A percentile compares a stretch with the other conserved stretches of the same genome.
phyloP scores from a whole-genome alignment of 208 protist species.

The Crithidia sp. region DNA sequence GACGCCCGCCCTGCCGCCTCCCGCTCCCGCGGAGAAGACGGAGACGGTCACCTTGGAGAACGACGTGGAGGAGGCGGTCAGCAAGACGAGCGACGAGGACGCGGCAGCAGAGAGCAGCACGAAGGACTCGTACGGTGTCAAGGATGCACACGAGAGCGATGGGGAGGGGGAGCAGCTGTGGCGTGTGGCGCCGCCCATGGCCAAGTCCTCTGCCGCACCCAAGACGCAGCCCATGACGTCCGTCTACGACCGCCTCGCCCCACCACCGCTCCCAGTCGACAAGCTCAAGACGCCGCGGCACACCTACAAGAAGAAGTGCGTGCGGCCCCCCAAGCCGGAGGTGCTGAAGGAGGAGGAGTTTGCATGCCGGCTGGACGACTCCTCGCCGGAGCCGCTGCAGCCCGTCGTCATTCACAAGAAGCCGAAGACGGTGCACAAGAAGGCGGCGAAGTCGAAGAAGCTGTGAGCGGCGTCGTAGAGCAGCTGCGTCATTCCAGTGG shows the following conservation, averaged over 20 bases:
- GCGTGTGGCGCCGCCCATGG: slow-evolving; percentile 6
- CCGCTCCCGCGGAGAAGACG: not conserved
- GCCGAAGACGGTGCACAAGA: slow-evolving; percentile 6
- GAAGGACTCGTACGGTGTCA: too few species aligned
- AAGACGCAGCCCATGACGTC: not conserved
- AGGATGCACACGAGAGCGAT: not conserved
- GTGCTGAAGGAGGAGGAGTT: slow-evolving; percentile 28
- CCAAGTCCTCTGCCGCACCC: slow-evolving; percentile 1
- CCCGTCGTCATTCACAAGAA: slow-evolving; percentile 17
- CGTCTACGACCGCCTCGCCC: slow-evolving; percentile 23
- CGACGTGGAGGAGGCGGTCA: not conserved
- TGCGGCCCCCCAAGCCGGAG: slow-evolving; percentile 20
- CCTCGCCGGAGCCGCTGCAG: slow-evolving; percentile 15
- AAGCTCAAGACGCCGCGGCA: slow-evolving; percentile 11
- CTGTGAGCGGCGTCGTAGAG: not conserved
- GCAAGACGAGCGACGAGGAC: not conserved
- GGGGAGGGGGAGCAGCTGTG: slow-evolving; percentile 11
- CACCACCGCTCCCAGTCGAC: slow-evolving; percentile 10
- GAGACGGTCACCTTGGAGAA: not conserved
- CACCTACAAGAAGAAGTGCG: slow-evolving; percentile 14
- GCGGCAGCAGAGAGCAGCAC: not conserved
- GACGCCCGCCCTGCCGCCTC: not conserved
- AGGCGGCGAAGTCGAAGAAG: not conserved
- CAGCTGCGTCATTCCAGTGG: too few species aligned
- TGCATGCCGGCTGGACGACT: slow-evolving; percentile 20